A percentile compares a stretch with the other conserved stretches of the same genome.
Conservation (phyloP, 2,329 filamentous ascomycete species). For the Penicillium janthinellum region DNA sequence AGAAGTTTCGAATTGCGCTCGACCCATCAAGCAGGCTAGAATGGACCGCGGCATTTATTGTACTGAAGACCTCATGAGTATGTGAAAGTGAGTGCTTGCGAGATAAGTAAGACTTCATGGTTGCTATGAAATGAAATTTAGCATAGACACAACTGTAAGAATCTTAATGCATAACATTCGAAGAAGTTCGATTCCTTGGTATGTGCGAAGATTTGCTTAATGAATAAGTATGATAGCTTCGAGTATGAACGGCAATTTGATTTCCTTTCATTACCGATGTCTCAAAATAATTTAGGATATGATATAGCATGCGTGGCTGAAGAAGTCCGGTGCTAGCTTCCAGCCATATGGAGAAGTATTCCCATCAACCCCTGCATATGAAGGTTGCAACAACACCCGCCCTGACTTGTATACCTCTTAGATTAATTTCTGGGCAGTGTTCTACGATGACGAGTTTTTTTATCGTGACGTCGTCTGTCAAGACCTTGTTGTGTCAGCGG, state of each 20-base stretch:
- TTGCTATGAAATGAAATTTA: background rate
- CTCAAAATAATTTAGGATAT: background rate
- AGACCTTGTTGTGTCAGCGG: too few species aligned
- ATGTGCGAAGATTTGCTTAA: background rate
- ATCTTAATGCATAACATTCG: background rate
- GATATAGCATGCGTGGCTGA: background rate
- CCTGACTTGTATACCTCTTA: too few species aligned
- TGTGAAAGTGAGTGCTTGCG: too few species aligned
- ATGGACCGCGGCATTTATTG: background rate
- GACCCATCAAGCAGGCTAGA: background rate
- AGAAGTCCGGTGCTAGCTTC: too few species aligned
- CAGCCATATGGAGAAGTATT: too few species aligned
- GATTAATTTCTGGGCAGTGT: too few species aligned
- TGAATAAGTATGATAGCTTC: background rate
- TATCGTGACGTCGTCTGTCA: too few species aligned
- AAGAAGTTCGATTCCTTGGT: background rate
- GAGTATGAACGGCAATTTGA: background rate
- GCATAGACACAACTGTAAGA: background rate
- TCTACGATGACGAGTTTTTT: too few species aligned
- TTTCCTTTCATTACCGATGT: background rate
- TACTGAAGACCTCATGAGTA: background rate
- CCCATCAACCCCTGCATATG: too few species aligned
- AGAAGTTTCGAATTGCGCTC: background rate
- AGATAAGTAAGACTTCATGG: background rate
- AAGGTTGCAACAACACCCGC: too few species aligned